Conservation (phyloP, 2,329 filamentous ascomycete genomes). For the Pseudogymnoascus destructans region DNA sequence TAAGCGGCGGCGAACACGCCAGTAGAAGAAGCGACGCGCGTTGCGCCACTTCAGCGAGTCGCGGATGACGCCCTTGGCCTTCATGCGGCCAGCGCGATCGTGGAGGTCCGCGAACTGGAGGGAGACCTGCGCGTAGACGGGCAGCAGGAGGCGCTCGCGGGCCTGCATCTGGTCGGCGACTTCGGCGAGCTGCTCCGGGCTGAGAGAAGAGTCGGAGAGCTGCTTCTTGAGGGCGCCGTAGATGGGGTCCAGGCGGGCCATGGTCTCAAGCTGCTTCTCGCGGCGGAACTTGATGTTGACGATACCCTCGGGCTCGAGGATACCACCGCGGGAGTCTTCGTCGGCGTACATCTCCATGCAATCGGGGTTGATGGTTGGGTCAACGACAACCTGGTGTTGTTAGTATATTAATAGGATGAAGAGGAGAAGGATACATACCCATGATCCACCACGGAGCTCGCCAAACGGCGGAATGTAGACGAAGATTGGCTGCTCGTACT, state of each 20-base stretch:
- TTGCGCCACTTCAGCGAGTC: slow-evolving; percentile 74
- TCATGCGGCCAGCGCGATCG: slow-evolving; percentile 93
- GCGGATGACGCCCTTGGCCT: slow-evolving; percentile 91
- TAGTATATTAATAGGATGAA: slow-evolving; percentile 21
- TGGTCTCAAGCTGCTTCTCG: slow-evolving; percentile 93
- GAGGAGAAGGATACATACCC: slow-evolving; percentile 39
- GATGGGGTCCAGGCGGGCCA: slow-evolving; percentile 78
- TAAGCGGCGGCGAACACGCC: slow-evolving; percentile 89
- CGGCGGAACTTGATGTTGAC: slow-evolving; percentile 97
- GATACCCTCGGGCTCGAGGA: slow-evolving; percentile 95
- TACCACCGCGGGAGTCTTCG: slow-evolving; percentile 85
- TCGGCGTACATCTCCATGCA: slow-evolving; percentile 99
- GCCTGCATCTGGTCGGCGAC: slow-evolving; percentile 75
- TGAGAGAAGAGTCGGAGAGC: slow-evolving; percentile 49
- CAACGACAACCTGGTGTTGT: slow-evolving; percentile 63
- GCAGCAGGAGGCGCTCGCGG: slow-evolving; percentile 79
- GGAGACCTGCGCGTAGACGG: slow-evolving; percentile 91
- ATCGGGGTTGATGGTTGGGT: slow-evolving; percentile 92
- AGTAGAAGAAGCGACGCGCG: slow-evolving; percentile 97
- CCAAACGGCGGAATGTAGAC: slow-evolving; percentile 96
- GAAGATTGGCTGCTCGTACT: slow-evolving; percentile 97
- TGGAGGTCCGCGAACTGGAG: slow-evolving; percentile 94
- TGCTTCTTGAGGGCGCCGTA: slow-evolving; percentile 78
- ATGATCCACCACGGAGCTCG: slow-evolving; percentile 95
- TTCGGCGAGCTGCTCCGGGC: slow-evolving; percentile 58